A percentile compares a stretch with the other conserved stretches of the same genome.
Conservation (phyloP, 768 basidiomycete species). For the Mycena haematopus region DNA sequence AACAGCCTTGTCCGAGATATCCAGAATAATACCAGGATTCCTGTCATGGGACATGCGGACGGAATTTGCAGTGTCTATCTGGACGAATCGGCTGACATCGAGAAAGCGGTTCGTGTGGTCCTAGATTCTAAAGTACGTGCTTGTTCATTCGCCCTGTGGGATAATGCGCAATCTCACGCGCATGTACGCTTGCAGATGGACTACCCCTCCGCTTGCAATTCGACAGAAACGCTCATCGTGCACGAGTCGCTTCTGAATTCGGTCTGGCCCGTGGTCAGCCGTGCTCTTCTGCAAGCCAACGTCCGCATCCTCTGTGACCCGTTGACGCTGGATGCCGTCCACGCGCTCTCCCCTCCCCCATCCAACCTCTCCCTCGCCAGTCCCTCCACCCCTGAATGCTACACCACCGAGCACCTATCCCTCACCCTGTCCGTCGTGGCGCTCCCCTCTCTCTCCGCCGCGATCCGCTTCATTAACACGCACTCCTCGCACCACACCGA, state of each 20-base stretch:
- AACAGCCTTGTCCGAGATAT: slow-evolving; percentile 89
- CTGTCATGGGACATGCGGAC: slow-evolving; percentile 99
- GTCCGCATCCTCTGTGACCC: slow-evolving; percentile 86
- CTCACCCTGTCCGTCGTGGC: slow-evolving; percentile 82
- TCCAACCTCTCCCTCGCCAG: slow-evolving; percentile 55
- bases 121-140: slow-evolving; percentile 87
- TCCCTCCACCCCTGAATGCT: slow-evolving; percentile 66
- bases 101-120: slow-evolving; percentile 83
- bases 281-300: slow-evolving; percentile 66
- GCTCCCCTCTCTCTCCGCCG: slow-evolving; percentile 72
- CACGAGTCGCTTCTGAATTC: slow-evolving; percentile 75
- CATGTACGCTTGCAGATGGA: slow-evolving; percentile 78
- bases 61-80: slow-evolving; percentile 92
- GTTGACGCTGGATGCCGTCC: slow-evolving; percentile 62
- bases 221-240: slow-evolving; percentile 87
- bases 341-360: slow-evolving; percentile 41
- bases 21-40: slow-evolving; percentile 88
- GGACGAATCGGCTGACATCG: slow-evolving; percentile 78
- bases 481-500: slow-evolving; percentile 98
- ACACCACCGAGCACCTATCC: slow-evolving; percentile 87
- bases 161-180: neutral
- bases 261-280: slow-evolving; percentile 83
- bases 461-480: slow-evolving; percentile 88
- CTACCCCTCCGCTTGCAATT: slow-evolving; percentile 96
- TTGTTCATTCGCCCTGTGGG: neutral